Evolutionary conservation across 164 flowering plant genomes (phyloP).

Genomic region (Cinnamomum micranthum): DNA sequence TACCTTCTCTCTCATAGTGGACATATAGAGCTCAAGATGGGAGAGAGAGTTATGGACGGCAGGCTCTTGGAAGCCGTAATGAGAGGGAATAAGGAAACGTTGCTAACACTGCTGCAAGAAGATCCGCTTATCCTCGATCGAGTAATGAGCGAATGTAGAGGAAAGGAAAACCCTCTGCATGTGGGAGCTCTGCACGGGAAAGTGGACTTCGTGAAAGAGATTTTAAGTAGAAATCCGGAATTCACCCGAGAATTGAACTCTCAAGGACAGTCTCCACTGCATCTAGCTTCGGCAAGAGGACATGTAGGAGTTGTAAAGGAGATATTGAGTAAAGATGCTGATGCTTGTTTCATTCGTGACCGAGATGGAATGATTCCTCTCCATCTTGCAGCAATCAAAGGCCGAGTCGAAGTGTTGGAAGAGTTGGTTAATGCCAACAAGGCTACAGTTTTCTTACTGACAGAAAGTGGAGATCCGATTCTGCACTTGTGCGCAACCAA

Average conservation of each 20-base stretch:
- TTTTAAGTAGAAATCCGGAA: conserved; percentile 2
- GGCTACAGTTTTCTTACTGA: too few relatives aligned
- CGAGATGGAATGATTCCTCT: too few relatives aligned
- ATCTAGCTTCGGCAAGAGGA: conserved; percentile 12
- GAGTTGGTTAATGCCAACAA: too few relatives aligned
- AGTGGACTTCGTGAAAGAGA: neutral
- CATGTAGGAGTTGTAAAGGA: neutral
- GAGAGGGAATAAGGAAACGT: conserved; percentile 8
- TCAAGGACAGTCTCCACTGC: neutral
- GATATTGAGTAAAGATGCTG: too few relatives aligned
- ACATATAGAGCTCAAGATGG: too few relatives aligned
- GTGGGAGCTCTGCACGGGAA: neutral
- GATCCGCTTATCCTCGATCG: conserved; percentile 22
- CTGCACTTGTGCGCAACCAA: too few relatives aligned
- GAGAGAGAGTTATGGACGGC: neutral
- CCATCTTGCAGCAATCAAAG: too few relatives aligned
- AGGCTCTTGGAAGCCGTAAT: conserved; percentile 26
- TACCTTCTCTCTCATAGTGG: too few relatives aligned
- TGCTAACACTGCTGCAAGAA: conserved; percentile 19
- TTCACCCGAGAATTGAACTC: neutral
- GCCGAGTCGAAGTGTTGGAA: too few relatives aligned
- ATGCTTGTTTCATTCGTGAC: too few relatives aligned
- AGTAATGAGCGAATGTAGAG: neutral
- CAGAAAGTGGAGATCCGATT: too few relatives aligned
- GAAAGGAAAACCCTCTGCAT: conserved; percentile 16